Percentiles rank a stretch among this genome's conserved stretches.
Evolutionary conservation across 768 basidiomycete species (phyloP).

Genomic region (Amanita rubescens): DNA sequence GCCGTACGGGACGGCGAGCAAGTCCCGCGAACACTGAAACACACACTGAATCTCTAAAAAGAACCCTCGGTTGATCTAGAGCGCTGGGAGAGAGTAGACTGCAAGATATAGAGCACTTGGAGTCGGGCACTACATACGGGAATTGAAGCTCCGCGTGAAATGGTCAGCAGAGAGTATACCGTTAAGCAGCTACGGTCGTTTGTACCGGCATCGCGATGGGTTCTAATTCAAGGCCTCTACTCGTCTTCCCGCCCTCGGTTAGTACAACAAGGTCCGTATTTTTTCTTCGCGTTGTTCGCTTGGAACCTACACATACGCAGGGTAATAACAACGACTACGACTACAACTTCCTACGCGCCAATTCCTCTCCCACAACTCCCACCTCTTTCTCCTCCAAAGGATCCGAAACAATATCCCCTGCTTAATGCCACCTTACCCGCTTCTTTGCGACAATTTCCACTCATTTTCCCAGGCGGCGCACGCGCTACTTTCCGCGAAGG

Average conservation of each 20-base stretch:
- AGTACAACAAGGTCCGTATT: conserved; percentile 73
- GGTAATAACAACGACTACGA: conserved; percentile 87
- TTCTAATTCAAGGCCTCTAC: conserved; percentile 49
- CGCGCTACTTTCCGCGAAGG: conserved; percentile 76
- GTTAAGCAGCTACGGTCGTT: conserved; percentile 17
- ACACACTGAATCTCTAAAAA: too few species aligned
- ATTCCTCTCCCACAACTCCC: conserved; percentile 74
- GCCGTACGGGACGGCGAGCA: too few species aligned
- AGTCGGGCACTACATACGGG: too few species aligned
- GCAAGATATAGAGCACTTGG: too few species aligned
- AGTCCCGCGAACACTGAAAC: background rate
- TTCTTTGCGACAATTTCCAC: conserved; percentile 65
- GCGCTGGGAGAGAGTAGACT: too few species aligned
- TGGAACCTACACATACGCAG: conserved; percentile 39
- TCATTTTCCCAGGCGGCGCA: conserved; percentile 75
- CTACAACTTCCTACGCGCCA: conserved; percentile 86
- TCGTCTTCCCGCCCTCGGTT: conserved; percentile 73
- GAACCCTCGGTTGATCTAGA: too few species aligned
- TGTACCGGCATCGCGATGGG: conserved; percentile 45
- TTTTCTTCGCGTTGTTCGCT: too few species aligned
- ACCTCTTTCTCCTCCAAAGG: conserved; percentile 61
- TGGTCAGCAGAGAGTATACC: conserved; percentile 5
- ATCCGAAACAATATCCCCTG: conserved; percentile 75
- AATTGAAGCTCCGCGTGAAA: background rate
- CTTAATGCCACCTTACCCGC: conserved; percentile 67